Percentiles rank a stretch among this genome's conserved stretches.
These are phyloP conservation scores for Aspergillus cavernicola DNA, from an alignment of 495 filamentous ascomycete genomes.

Conservation along the genomic window DNA sequence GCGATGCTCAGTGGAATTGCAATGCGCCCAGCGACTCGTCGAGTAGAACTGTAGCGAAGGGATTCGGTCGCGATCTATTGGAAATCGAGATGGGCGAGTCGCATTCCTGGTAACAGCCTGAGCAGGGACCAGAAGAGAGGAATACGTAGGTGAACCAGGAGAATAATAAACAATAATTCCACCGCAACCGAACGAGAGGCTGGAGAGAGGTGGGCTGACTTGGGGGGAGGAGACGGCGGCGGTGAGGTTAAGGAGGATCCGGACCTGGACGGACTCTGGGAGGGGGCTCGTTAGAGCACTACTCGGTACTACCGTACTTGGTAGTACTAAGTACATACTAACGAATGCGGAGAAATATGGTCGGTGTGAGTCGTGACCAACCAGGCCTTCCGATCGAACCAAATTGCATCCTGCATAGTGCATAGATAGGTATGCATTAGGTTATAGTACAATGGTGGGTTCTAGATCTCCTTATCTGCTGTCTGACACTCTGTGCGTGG, in stretches of 20 bases:
- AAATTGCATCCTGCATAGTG: not conserved
- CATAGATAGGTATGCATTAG: not conserved
- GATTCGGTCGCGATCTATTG: not conserved
- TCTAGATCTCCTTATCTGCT: not conserved
- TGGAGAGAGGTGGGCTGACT: slow-evolving; percentile 7
- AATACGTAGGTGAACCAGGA: not conserved
- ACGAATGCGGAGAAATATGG: slow-evolving; percentile 21
- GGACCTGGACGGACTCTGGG: not conserved
- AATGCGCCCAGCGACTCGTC: not conserved
- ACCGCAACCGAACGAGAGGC: not conserved
- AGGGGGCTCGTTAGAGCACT: not conserved
- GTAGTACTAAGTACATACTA: not conserved
- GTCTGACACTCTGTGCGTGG: not conserved
- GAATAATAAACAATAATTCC: not conserved
- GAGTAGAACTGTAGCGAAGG: not conserved
- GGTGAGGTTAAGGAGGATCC: not conserved
- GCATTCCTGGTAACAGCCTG: not conserved
- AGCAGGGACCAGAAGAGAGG: not conserved
- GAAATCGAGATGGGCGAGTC: not conserved
- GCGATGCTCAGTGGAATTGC: not conserved
- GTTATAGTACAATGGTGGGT: not conserved
- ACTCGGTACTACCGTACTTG: not conserved
- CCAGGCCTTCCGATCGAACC: not conserved
- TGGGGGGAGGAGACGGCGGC: not conserved
- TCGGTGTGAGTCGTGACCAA: slow-evolving; percentile 12